These are phyloP conservation scores for Sporothrix phasma DNA, from an alignment of 2,329 filamentous ascomycete genomes.

Conservation along the genomic window DNA sequence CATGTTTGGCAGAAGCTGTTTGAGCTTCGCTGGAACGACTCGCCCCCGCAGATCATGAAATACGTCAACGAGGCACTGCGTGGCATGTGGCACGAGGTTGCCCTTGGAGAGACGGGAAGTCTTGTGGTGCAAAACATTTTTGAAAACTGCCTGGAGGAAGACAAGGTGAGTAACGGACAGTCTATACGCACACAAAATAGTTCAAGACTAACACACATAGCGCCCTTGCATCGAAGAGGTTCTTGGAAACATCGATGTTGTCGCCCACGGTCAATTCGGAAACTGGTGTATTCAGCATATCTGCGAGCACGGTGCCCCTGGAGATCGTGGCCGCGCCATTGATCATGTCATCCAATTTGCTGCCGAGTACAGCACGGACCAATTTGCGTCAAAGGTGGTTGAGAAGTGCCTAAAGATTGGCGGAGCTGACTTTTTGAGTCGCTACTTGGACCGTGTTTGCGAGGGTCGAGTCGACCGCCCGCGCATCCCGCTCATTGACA, in stretches of 20 bases:
- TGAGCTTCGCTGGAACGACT: constrained; percentile 89
- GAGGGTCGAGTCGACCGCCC: constrained; percentile 84
- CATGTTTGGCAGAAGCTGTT: constrained; percentile 99
- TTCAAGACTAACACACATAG: constrained; percentile 35
- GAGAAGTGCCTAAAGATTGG: constrained; percentile 99
- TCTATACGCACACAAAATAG: background rate
- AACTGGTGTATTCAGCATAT: constrained; percentile 99
- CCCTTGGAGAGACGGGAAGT: constrained; percentile 91
- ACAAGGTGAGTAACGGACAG: constrained; percentile 58
- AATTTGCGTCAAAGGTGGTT: constrained; percentile 97
- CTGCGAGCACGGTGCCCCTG: constrained; percentile 87
- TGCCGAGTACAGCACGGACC: constrained; percentile 95
- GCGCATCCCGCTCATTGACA: constrained; percentile 94
- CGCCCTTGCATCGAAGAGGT: constrained; percentile 97
- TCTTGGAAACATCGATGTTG: constrained; percentile 85
- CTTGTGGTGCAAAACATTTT: constrained; percentile 99
- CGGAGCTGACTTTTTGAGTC: constrained; percentile 76
- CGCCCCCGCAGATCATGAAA: constrained; percentile 95
- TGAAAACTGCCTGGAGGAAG: constrained; percentile 96
- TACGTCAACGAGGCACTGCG: constrained; percentile 91
- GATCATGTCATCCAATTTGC: constrained; percentile 92
- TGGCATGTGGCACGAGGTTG: constrained; percentile 99
- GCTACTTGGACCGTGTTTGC: constrained; percentile 88
- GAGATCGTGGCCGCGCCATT: constrained; percentile 84
- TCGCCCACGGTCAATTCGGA: constrained; percentile 94